Conservation (phyloP, 2,329 filamentous ascomycete genomes). For the Hypoxylon sp. region DNA sequence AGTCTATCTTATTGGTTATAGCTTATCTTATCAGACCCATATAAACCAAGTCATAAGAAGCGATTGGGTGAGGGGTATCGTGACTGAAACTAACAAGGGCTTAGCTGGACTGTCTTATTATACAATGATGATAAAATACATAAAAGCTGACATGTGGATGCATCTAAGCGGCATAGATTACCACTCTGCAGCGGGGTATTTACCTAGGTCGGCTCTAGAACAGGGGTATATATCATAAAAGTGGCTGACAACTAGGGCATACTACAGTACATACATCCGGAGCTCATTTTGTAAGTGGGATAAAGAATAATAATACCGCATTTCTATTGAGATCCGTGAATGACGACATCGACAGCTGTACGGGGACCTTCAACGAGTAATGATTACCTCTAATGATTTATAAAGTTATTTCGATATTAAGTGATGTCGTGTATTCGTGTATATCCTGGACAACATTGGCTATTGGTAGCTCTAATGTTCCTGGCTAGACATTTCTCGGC, state of each 20-base stretch:
- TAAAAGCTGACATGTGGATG: slow-evolving; percentile 15
- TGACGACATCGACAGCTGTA: slow-evolving; percentile 25
- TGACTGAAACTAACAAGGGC: slow-evolving; percentile 23
- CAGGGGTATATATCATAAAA: slow-evolving; percentile 20
- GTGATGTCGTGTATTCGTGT: background rate
- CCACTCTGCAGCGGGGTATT: slow-evolving; percentile 34
- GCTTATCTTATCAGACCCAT: slow-evolving; percentile 36
- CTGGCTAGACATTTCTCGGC: slow-evolving; percentile 34
- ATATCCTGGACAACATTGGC: background rate
- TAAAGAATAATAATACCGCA: slow-evolving; percentile 40
- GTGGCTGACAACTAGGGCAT: background rate
- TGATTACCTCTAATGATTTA: background rate
- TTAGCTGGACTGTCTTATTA: slow-evolving; percentile 16
- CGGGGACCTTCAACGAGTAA: background rate
- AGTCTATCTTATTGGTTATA: slow-evolving; percentile 28
- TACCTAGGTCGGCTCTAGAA: slow-evolving; percentile 12
- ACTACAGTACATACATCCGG: background rate
- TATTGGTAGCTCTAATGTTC: slow-evolving; percentile 19
- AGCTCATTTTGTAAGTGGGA: background rate
- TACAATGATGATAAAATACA: background rate
- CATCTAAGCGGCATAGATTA: slow-evolving; percentile 27
- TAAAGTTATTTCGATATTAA: background rate
- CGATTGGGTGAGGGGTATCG: slow-evolving; percentile 36
- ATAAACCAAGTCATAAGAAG: slow-evolving; percentile 10
- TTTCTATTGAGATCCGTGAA: slow-evolving; percentile 24